Evolutionary conservation across 768 basidiomycete species (phyloP), one percentile per base, ranked within the genome.

Genomic region (Hygrocybe coccinea): DNA sequence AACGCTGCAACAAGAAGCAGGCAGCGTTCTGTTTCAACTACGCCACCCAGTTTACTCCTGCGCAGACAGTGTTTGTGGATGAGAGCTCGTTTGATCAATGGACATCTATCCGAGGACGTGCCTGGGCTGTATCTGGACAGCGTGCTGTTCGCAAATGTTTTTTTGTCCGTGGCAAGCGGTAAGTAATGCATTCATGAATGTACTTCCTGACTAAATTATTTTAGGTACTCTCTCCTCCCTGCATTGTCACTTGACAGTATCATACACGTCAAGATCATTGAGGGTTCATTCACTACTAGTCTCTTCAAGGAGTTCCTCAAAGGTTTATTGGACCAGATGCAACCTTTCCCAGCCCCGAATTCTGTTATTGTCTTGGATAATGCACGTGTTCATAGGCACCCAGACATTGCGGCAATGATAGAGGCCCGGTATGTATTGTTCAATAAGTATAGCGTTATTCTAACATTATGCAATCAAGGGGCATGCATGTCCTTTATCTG

Each of bases 351-450:
- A 1, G 61, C 38, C 0, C 59, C 59, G 1, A 70, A 73, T 21
- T 73, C 67, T 1, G 71, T 75, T 2, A 54, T 76, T 34, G 63
- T 75, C 1, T 71, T 76, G 68, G 74, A 75, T 55, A 75, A 74
- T 59, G 66, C 66, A 14, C 19, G 47, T 2, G 73, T 75, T 33
- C 72, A 77, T 51, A 67, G 74, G 45, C 55, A 58, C 22, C 52
- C 55, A 1, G 63, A 60, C 2, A 54, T 76, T 12, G 35, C 54
- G 1, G 65, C 68, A 21, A 56, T 71, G 45, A 62, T 72, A 50
- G 62, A 70, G 56, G 61, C 56, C 22, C 54, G 63, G 72, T 74
- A 64, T 37, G 60, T 57, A 11, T 19, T 29, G 29, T 29, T 29
- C 29, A 29, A 29, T 29, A 29, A 29, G 29, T 29, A 29, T 29